Evolutionary conservation across 352 stramenopile species (phyloP), one percentile per base, ranked within the genome.

Genomic region (Aphanomyces euteiches): DNA sequence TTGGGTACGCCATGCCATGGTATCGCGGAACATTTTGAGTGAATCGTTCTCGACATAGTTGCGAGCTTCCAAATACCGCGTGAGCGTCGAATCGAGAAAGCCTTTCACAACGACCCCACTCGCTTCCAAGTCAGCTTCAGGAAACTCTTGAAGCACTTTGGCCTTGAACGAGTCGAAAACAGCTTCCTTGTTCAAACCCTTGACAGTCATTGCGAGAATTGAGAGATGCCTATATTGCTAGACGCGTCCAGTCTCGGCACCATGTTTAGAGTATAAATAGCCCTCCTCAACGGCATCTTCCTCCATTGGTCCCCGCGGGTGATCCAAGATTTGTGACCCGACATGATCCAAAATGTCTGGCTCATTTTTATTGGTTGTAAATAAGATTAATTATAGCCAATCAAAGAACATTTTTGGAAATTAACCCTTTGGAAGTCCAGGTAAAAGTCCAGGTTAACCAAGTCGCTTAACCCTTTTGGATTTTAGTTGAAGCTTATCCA

Each of bases 1-100:
- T 15, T 70, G 17, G 28, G 59, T 28, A n/a, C 64, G 64, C 64
- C 64, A 70, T 19, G 19, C 10, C 17, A 70, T 7, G 17, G 43
- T 70, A 21, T 64, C 39, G 13, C 7, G 5, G 21, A 70, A 7
- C 54, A 70, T 60, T 43, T 70, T 70, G 34, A 70, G 8, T 19
- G 64, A 60, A 10, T 70, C 64, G 15, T 59, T 58, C 3, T 47
- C 47, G 36, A 47, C 28, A n/a, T 47, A 56, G 37, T 47, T 47
- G 36, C 64, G 48, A 5, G 64, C 64, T n/a, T 40, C 39, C 4
- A 70, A 21, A 41, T 70, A 70, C 40, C 64, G 64, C 1, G 28
- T 60, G 37, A 70, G 38, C 8, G 47, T 70, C 5, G 53, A 19
- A 21, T 70, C 64, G 3, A 70, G 47, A 36, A 61, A 61, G 12